These are phyloP conservation scores for Isatis tinctoria DNA, from an alignment of 345 rosid species.

Conservation along the genomic window DNA sequence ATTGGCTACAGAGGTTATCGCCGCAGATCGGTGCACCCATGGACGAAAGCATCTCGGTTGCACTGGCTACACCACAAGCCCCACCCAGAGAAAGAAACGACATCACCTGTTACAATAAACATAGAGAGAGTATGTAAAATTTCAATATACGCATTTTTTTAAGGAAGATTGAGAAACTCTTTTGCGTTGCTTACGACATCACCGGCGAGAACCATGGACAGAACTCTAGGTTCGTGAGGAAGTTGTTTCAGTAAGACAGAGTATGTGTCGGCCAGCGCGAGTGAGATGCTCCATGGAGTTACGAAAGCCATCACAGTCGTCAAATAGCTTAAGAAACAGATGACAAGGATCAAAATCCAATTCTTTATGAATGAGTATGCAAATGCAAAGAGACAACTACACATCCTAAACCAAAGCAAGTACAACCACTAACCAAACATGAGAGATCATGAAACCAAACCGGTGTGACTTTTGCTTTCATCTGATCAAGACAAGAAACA, in stretches of 20 bases:
- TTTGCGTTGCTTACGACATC: constrained; percentile 47
- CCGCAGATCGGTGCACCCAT: constrained; percentile 27
- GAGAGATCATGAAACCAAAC: neutral
- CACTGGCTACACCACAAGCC: constrained; percentile 59
- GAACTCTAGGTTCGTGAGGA: constrained; percentile 40
- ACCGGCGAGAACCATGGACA: constrained; percentile 41
- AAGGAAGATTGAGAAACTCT: neutral
- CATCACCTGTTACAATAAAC: constrained; percentile 37
- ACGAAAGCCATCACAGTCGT: constrained; percentile 65
- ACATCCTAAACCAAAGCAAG: neutral
- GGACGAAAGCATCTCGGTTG: constrained; percentile 36
- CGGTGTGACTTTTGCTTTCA: no score
- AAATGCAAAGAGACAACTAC: neutral
- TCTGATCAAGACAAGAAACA: neutral
- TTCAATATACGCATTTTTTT: neutral
- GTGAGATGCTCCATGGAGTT: constrained; percentile 58
- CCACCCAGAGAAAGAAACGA: constrained; percentile 59
- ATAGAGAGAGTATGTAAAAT: neutral
- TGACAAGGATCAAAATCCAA: neutral
- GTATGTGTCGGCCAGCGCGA: constrained; percentile 53
- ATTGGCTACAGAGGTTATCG: constrained; percentile 41
- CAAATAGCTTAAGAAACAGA: constrained; percentile 73
- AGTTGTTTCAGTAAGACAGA: constrained; percentile 43
- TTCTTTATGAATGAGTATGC: neutral
- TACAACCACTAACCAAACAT: neutral